Percentiles rank a stretch among this genome's conserved stretches.
These are phyloP conservation scores for Cordyceps sp. DNA, from an alignment of 2,329 filamentous ascomycete genomes.

Conservation along the genomic window DNA sequence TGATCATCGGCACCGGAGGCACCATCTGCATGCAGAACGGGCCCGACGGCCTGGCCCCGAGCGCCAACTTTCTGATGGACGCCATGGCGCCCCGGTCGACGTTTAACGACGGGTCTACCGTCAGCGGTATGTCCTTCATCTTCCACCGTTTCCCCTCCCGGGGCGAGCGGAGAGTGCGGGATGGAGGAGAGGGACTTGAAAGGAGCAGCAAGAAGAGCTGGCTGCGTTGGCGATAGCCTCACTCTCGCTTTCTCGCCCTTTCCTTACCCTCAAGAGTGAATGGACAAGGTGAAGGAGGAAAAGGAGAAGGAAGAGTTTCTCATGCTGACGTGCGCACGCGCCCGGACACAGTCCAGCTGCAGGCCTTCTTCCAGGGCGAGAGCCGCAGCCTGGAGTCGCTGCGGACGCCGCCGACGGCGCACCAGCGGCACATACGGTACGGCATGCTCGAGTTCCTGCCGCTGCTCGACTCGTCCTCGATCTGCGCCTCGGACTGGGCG, in stretches of 20 bases:
- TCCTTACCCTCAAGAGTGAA: no score
- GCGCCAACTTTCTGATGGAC: conserved; percentile 62
- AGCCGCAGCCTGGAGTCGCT: conserved; percentile 45
- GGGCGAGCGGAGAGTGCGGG: no score
- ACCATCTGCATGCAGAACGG: conserved; percentile 87
- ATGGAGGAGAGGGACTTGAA: no score
- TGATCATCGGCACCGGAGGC: conserved; percentile 82
- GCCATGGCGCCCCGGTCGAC: conserved; percentile 69
- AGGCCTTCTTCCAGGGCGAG: conserved; percentile 32
- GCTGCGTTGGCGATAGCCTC: no score
- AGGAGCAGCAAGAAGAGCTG: no score
- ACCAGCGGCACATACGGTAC: conserved; percentile 69
- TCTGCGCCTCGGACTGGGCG: conserved; percentile 73
- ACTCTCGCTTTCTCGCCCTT: no score
- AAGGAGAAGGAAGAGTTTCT: no score
- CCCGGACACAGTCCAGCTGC: conserved; percentile 25
- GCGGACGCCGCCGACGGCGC: conserved; percentile 64
- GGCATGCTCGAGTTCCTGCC: conserved; percentile 71
- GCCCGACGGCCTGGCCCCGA: conserved; percentile 63
- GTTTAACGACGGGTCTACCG: conserved; percentile 53
- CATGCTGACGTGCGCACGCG: no score
- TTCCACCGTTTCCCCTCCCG: no score
- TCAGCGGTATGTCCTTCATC: conserved; percentile 1
- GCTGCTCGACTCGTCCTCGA: conserved; percentile 77
- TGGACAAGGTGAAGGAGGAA: no score